phyloP scores from a whole-genome alignment of 352 stramenopile species.

The Pythium biforme region DNA sequence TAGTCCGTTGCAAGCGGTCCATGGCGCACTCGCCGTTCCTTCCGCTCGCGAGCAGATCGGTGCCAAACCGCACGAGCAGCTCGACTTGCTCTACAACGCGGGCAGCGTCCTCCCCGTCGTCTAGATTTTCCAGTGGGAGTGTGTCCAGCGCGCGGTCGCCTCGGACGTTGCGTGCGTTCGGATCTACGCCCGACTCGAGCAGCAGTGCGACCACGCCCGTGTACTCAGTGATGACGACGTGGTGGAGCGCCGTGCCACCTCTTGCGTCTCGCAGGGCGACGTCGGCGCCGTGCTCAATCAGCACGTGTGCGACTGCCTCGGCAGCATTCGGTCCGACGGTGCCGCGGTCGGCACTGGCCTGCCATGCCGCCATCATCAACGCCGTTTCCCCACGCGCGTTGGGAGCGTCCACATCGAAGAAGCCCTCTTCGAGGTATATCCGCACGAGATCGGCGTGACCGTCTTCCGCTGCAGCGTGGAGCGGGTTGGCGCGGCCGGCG shows the following conservation, averaged over 20 bases:
- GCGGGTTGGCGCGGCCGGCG: not conserved
- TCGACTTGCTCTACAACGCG: not conserved
- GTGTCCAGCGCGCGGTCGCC: conserved; percentile 3
- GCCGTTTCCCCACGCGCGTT: conserved; percentile 3
- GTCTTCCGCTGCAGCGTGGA: conserved; percentile 13
- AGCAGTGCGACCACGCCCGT: conserved; percentile 2
- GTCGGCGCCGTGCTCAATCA: conserved; percentile 3
- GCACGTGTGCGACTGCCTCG: not conserved
- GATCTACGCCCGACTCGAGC: conserved; percentile 1
- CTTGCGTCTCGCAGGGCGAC: not conserved
- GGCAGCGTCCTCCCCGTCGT: not conserved
- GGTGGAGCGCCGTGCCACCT: conserved; percentile 5
- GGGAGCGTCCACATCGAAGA: conserved; percentile 7
- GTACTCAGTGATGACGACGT: conserved; percentile 6
- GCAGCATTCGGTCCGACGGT: not conserved
- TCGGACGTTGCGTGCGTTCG: conserved; percentile 1
- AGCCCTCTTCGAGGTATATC: conserved; percentile 10
- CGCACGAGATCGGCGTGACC: conserved; percentile 4
- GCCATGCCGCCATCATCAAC: conserved; percentile 18
- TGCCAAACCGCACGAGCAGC: conserved; percentile 5
- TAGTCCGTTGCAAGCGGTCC: not conserved
- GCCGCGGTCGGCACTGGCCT: conserved; percentile 2
- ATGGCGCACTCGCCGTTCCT: not conserved
- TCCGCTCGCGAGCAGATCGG: not conserved
- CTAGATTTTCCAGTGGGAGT: not conserved